These are phyloP conservation scores for Penicillium rolfsii DNA, from an alignment of 2,329 filamentous ascomycete genomes.

Conservation along the genomic window DNA sequence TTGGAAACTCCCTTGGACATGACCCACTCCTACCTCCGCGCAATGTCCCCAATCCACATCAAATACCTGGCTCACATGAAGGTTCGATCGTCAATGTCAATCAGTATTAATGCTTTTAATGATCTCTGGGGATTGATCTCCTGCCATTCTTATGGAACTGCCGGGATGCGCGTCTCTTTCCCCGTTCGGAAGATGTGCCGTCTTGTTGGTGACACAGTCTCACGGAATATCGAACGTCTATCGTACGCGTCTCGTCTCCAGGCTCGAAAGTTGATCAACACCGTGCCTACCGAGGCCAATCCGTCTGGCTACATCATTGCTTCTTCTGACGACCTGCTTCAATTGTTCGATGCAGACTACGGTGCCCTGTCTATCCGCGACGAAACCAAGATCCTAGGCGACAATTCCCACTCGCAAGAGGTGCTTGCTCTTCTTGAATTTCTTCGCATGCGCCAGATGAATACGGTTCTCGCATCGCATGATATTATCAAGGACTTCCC, in stretches of 20 bases:
- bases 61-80: constrained; percentile 89
- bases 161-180: constrained; percentile 88
- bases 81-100: constrained; percentile 91
- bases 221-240: constrained; percentile 81
- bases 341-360: constrained; percentile 84
- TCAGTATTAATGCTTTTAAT: constrained; percentile 83
- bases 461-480: constrained; percentile 75
- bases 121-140: constrained; percentile 88
- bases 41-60: constrained; percentile 81
- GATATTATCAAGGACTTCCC: constrained; percentile 78
- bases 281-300: constrained; percentile 77
- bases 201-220: constrained; percentile 81
- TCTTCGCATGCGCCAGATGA: constrained; percentile 72
- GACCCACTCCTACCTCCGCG: constrained; percentile 80
- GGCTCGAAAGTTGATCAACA: constrained; percentile 85
- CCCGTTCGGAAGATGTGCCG: constrained; percentile 92
- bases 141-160: constrained; percentile 80
- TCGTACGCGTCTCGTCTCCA: constrained; percentile 85
- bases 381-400: constrained; percentile 85
- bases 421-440: constrained; percentile 84
- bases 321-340: constrained; percentile 81
- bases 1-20: constrained; percentile 74
- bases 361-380: constrained; percentile 81
- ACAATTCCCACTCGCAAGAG: constrained; percentile 76
- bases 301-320: constrained; percentile 89